Conservation (phyloP, 2,329 filamentous ascomycete species). For the Phaeosphaeriaceae sp. region DNA sequence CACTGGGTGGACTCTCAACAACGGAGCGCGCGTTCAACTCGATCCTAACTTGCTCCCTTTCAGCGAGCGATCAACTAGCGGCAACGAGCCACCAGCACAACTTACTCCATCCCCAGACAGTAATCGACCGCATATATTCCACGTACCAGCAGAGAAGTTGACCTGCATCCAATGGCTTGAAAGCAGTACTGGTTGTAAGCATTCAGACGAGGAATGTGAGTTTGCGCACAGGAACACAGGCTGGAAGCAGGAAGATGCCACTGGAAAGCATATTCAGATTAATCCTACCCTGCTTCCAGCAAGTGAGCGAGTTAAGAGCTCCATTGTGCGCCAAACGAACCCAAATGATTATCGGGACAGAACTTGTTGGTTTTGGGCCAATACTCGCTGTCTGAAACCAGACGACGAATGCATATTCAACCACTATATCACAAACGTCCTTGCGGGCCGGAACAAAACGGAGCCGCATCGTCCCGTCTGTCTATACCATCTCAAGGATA, state of each 20-base stretch:
- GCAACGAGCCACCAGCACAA: neutral
- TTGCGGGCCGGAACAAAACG: conserved; percentile 7
- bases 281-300: neutral
- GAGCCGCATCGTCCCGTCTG: neutral
- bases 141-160: neutral
- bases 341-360: conserved; percentile 1
- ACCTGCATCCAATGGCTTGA: neutral
- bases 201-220: conserved; percentile 1
- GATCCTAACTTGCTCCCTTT: neutral
- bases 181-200: neutral
- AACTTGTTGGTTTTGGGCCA: conserved; percentile 35
- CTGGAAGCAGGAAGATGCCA: neutral
- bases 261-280: neutral
- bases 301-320: neutral
- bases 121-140: neutral
- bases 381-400: conserved; percentile 11
- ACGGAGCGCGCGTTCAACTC: neutral
- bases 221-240: conserved; percentile 1
- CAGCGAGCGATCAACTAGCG: neutral
- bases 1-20: conserved; percentile 23
- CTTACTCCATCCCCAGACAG: neutral
- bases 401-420: conserved; percentile 15
- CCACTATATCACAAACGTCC: conserved; percentile 24
- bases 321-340: neutral
- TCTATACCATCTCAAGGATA: neutral